Evolutionary conservation across 75 land plant genomes (phyloP), one percentile per base, ranked within the genome.

Genomic region (Ceratopteris richardii): DNA sequence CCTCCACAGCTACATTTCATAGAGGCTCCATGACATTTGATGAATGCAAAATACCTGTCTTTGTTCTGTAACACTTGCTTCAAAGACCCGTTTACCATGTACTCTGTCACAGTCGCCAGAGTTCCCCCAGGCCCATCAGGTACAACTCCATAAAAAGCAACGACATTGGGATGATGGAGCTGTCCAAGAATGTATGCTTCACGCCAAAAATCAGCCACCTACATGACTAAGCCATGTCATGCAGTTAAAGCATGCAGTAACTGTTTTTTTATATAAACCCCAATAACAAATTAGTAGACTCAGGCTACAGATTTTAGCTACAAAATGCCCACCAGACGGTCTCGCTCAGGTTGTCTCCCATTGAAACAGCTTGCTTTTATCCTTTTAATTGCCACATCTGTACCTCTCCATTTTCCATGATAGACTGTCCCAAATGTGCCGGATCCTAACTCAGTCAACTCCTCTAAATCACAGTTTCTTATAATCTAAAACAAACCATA

Each of bases 371-470:
- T 67, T n/a, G 84, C 80, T 56, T 82, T 86, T 9, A 86, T 82
- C 27, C 82, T 62, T 59, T 86, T 86, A 2, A 86, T 79, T 29
- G 87, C 87, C 56, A 83, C 86, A 67, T 83, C 86, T 46, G 77
- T 43, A 0, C 86, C 86, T 60, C 85, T 75, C 89, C 90, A 86
- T 63, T 86, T 86, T n/a, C 90, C 90, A 77, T 86, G 90, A 51
- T 82, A 82, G 16, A 86, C 90, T 21, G 90, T 86, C 17, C 85
- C 89, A 71, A 79, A 86, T 0, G 90, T 86, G 20, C 90, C 85
- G 44, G 85, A 86, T 43, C 90, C 90, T 27, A 86, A 41, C 56
- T 86, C 85, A 22, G 68, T 56, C 27, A 86, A 44, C 53, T 82
- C 90, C 64, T 86, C 90, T 41, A 86, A 78, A 46, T 86, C 86